Evolutionary conservation across 129 eudicot species (phyloP), one percentile per base, ranked within the genome.

Genomic region (Artemisia argyi): DNA sequence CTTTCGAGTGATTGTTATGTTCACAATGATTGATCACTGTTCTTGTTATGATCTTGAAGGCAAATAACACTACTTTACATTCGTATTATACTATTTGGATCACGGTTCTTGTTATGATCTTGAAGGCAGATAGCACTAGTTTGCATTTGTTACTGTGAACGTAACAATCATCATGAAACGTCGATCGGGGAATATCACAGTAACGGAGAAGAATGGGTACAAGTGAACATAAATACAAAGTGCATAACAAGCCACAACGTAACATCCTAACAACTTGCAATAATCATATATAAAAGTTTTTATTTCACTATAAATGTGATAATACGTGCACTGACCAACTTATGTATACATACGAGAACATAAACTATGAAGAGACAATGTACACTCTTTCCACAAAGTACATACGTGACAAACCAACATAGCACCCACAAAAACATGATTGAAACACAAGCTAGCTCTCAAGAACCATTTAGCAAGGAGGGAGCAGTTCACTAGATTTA

Each of bases 401-500:
- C 68, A 24, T 22, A 54, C 76, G 50, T 50, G 17, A n/a, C 32
- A 78, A 46, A 39, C 63, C 63, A 69, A 54, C 65, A 80, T 15
- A 50, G 62, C 63, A 50, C 69, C 75, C 32, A 74, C 47, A 70
- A 69, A 49, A 77, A 39, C 53, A 57, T 35, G 67, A 61, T 53
- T 69, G 42, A 28, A 56, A 73, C 75, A 79, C 46, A 79, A 59
- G 55, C 75, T 80, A 59, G 55, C 75, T 80, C 80, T 80, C 81
- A 72, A 79, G 85, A 72, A 85, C 81, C 69, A 51, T 16, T 69
- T 69, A 86, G 75, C 79, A 75, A 59, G 89, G 73, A 30, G 90
- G 5, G 32, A 28, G 32, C 5, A 4, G 5, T 28, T 28, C 32
- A 28, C 32, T 28, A 28, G 26, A 24, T 28, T 28, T n/a, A n/a